phyloP scores from a whole-genome alignment of 1,284 basidiomycete species.

The Fomitopsis pinicola region DNA sequence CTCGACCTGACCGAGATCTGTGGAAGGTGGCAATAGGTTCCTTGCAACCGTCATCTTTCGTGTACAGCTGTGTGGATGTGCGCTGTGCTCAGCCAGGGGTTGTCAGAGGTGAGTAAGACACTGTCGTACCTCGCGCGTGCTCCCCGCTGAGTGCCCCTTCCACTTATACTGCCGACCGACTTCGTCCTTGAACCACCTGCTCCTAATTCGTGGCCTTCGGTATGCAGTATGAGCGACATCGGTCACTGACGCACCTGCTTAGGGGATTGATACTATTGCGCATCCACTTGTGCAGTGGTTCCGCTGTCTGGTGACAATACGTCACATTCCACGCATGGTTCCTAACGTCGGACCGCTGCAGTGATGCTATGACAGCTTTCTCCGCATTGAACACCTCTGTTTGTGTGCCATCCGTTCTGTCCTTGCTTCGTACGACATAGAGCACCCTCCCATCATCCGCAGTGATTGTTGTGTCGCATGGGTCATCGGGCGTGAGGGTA shows the following conservation, averaged over 20 bases:
- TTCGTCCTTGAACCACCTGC: constrained; percentile 35
- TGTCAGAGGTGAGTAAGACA: neutral
- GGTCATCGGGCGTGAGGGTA: constrained; percentile 37
- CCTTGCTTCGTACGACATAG: constrained; percentile 36
- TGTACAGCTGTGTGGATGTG: constrained; percentile 30
- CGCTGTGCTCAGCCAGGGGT: neutral
- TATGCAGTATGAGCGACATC: neutral
- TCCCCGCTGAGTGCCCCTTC: constrained; percentile 34
- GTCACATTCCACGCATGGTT: constrained; percentile 9
- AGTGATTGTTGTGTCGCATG: constrained; percentile 37
- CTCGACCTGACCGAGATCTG: constrained; percentile 24
- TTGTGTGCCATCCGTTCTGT: constrained; percentile 23
- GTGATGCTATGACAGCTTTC: constrained; percentile 20
- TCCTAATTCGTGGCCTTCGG: constrained; percentile 16
- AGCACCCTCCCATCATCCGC: constrained; percentile 31
- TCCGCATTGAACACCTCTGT: constrained; percentile 30
- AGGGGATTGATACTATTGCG: constrained; percentile 41
- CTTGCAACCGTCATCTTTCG: constrained; percentile 25
- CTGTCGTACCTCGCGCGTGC: constrained; percentile 30
- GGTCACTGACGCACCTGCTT: constrained; percentile 29
- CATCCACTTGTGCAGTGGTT: constrained; percentile 34
- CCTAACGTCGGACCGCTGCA: constrained; percentile 19
- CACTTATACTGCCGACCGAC: constrained; percentile 34
- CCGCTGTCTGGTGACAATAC: constrained; percentile 13
- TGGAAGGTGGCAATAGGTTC: constrained; percentile 34